Evolutionary conservation across 2,329 filamentous ascomycete genomes (phyloP), one percentile per base, ranked within the genome.

Genomic region (Pseudocercospora fijiensis): DNA sequence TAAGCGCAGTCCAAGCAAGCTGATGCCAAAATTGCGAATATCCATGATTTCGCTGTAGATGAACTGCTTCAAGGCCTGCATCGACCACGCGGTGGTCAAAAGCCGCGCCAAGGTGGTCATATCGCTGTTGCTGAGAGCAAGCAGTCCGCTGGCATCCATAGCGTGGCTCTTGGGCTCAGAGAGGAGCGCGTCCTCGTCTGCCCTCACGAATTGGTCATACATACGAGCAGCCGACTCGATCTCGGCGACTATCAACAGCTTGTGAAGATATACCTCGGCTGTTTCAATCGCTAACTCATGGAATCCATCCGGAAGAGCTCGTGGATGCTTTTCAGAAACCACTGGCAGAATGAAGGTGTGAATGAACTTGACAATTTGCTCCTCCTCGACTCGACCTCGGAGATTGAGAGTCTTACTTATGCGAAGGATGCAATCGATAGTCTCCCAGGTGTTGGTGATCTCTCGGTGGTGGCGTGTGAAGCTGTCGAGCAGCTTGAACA

Each of bases 21-120:
- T 85, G 57, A 94, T 88, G 20, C 91, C 92, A 74, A 86, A 84
- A 11, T 96, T 90, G 41, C 94, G 88, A 41, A 97, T 82, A 73
- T 96, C 91, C 92, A 98, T 96, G 72, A 94, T 91, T 37, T 90
- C 89, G 62, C 91, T 94, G 72, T 85, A 87, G 58, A 97, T 88
- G 69, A 94, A 87, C 69, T 86, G 89, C 70, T 86, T 86, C 58
- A 90, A 80, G 1, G 89, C 80, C 49, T 82, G 81, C 70, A 96
- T 87, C 57, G 86, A 88, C 88, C 90, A 96, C 61, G 87, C 83
- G 58, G 82, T 80, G 1, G 82, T 77, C 16, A 90, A 80, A 0
- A 87, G 79, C 8, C 85, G 83, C 1, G 79, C 55, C 18, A 68
- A 43, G 4, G 62, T 60, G 1, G 52, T 45, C 5, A 37, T 24